phyloP scores from a whole-genome alignment of 2,329 filamentous ascomycete genomes.

The Aquanectria penicillioides region DNA sequence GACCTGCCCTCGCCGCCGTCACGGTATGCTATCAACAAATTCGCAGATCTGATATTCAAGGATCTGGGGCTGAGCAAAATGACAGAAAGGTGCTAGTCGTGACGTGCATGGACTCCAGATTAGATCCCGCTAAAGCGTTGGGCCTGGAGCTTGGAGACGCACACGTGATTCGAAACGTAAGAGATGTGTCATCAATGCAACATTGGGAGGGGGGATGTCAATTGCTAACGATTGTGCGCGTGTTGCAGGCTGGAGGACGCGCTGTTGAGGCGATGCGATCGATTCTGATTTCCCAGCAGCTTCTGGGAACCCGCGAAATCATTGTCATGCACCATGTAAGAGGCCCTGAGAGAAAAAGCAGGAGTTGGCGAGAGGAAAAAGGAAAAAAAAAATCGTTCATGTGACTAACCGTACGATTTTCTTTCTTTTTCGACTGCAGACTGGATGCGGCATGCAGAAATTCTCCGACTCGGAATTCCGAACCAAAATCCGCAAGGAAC shows the following conservation, averaged over 20 bases:
- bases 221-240: background rate
- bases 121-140: slow-evolving; percentile 74
- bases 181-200: slow-evolving; percentile 4
- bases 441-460: slow-evolving; percentile 69
- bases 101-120: slow-evolving; percentile 85
- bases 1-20: slow-evolving; percentile 36
- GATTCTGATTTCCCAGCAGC: slow-evolving; percentile 81
- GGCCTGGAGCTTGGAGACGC: slow-evolving; percentile 74
- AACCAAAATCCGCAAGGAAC: slow-evolving; percentile 66
- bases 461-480: slow-evolving; percentile 70
- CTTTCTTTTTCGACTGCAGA: slow-evolving; percentile 37
- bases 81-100: slow-evolving; percentile 55
- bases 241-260: slow-evolving; percentile 62
- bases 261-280: slow-evolving; percentile 77
- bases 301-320: slow-evolving; percentile 80
- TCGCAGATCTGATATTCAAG: slow-evolving; percentile 3
- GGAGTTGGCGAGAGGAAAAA: too few relatives aligned
- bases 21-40: slow-evolving; percentile 28
- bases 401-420: slow-evolving; percentile 27
- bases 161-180: slow-evolving; percentile 78
- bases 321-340: slow-evolving; percentile 74
- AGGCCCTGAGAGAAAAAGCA: background rate
- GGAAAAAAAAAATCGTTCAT: background rate
- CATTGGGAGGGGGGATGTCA: background rate
- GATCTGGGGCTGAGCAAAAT: slow-evolving; percentile 27